Percentiles rank a stretch among this genome's conserved stretches.
Evolutionary conservation across 83 land plant genomes (phyloP).

Genomic region (Thuja plicata): DNA sequence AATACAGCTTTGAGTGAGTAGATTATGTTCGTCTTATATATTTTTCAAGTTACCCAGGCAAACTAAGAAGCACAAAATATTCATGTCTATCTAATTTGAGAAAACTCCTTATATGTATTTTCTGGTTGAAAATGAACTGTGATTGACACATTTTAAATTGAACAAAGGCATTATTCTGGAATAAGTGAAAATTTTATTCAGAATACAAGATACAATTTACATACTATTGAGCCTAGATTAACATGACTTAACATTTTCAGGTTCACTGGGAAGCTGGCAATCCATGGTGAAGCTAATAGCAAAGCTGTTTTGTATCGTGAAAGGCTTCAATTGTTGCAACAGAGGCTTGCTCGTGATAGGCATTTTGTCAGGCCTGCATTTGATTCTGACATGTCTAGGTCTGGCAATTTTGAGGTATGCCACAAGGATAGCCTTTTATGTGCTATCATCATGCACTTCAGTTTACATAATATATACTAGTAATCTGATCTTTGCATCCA

Average conservation of each 20-base stretch:
- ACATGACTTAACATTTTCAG: slow-evolving; percentile 22
- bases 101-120: background rate
- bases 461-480: background rate
- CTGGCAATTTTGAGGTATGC: slow-evolving; percentile 82
- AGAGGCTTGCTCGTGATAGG: slow-evolving; percentile 80
- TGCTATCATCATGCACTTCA: background rate
- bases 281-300: slow-evolving; percentile 87
- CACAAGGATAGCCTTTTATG: background rate
- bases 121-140: background rate
- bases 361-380: slow-evolving; percentile 90
- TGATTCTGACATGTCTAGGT: slow-evolving; percentile 43
- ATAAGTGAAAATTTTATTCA: background rate
- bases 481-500: background rate
- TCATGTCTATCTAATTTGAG: background rate
- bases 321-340: slow-evolving; percentile 79
- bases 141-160: background rate
- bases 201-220: background rate
- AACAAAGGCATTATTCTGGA: background rate
- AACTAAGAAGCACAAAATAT: background rate
- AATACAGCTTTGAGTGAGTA: background rate
- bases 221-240: background rate
- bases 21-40: background rate
- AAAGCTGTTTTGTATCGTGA: slow-evolving; percentile 84
- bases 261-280: slow-evolving; percentile 60
- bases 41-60: background rate